Conservation (phyloP, 129 eudicot species). For the Logfia minima region DNA sequence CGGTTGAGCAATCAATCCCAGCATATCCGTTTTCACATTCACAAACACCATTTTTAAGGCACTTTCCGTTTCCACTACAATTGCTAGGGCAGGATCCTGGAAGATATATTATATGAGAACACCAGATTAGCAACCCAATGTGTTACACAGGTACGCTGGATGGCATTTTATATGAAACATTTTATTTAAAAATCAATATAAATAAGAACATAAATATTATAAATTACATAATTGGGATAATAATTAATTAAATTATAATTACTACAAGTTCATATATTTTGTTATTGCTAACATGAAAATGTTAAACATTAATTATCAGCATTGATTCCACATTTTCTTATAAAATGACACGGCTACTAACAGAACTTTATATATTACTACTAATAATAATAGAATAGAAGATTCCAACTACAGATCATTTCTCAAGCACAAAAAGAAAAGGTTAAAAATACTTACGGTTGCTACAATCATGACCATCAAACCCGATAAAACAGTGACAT, state of each 20-base stretch:
- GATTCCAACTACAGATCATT: background rate
- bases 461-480: constrained; percentile 83
- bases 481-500: constrained; percentile 86
- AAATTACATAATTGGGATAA: too few species aligned
- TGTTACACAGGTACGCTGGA: background rate
- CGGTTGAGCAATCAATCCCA: constrained; percentile 93
- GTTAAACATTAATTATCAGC: too few species aligned
- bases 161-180: background rate
- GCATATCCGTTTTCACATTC: constrained; percentile 75
- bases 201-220: too few species aligned
- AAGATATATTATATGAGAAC: constrained; percentile 2
- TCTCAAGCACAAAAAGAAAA: background rate
- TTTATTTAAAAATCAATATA: too few species aligned
- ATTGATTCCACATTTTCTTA: too few species aligned
- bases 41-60: constrained; percentile 65
- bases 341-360: too few species aligned
- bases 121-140: background rate
- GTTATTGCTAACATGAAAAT: too few species aligned
- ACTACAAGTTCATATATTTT: too few species aligned
- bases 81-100: constrained; percentile 82
- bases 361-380: too few species aligned
- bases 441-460: constrained; percentile 45
- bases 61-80: constrained; percentile 81
- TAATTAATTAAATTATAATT: too few species aligned
- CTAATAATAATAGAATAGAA: too few species aligned